These are phyloP conservation scores for Phytophthora ohioensis DNA, from an alignment of 352 stramenopile species.

Conservation along the genomic window DNA sequence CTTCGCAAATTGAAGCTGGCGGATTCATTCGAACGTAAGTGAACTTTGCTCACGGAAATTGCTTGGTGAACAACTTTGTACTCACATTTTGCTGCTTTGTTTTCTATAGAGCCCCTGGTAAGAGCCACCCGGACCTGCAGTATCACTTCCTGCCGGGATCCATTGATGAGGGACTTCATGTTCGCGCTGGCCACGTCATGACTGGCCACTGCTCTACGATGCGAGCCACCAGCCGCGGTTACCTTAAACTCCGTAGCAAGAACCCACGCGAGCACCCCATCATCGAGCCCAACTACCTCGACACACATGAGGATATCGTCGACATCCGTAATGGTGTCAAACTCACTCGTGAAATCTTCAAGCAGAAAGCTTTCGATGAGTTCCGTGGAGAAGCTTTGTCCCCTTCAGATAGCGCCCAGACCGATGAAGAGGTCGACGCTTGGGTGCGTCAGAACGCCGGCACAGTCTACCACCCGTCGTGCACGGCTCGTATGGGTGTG, in stretches of 20 bases:
- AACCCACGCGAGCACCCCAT: conserved; percentile 76
- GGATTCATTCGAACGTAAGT: conserved; percentile 84
- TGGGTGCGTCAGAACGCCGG: conserved; percentile 80
- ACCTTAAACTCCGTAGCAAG: conserved; percentile 69
- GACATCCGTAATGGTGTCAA: conserved; percentile 78
- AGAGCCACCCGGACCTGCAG: conserved; percentile 82
- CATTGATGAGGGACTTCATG: conserved; percentile 39
- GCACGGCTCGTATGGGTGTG: conserved; percentile 86
- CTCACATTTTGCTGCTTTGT: conserved; percentile 1
- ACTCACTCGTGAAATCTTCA: conserved; percentile 84
- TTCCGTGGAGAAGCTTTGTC: conserved; percentile 79
- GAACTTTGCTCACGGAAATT: neutral
- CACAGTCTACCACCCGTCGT: conserved; percentile 88
- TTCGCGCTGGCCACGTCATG: conserved; percentile 65
- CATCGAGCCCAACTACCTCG: conserved; percentile 88
- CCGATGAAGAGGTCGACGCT: conserved; percentile 74
- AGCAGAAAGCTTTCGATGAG: conserved; percentile 84
- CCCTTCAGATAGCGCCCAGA: conserved; percentile 55
- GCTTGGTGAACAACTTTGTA: neutral
- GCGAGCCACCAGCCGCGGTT: conserved; percentile 80
- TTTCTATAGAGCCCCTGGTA: conserved; percentile 51
- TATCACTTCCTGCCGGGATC: conserved; percentile 86
- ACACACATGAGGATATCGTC: conserved; percentile 68
- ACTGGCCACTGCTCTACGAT: conserved; percentile 85
- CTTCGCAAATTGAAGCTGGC: conserved; percentile 78